phyloP scores from a whole-genome alignment of 495 filamentous ascomycete genomes.

The Penicillium nucicola region DNA sequence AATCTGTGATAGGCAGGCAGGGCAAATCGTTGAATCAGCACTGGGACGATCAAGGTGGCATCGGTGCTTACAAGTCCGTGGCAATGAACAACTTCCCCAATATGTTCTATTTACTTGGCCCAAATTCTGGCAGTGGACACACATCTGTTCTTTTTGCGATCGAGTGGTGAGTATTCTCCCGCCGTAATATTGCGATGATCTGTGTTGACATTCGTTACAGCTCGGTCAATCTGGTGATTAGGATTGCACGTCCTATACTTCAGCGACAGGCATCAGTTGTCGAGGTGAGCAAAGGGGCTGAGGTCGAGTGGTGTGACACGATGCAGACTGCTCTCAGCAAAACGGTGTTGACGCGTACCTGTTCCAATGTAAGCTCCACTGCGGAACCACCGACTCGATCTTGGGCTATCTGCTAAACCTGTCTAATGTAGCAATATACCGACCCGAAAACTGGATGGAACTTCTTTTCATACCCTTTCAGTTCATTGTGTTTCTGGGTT shows the following conservation, averaged over 20 bases:
- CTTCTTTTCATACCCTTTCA: slow-evolving; percentile 8
- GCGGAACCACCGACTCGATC: neutral
- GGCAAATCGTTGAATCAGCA: no score
- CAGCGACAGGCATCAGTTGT: neutral
- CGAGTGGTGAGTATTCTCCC: neutral
- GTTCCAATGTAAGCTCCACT: slow-evolving; percentile 1
- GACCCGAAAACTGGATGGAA: slow-evolving; percentile 7
- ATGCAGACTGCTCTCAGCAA: slow-evolving; percentile 4
- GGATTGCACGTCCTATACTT: neutral
- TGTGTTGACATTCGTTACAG: neutral
- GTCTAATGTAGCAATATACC: neutral
- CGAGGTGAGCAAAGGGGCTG: slow-evolving; percentile 3
- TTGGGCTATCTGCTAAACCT: neutral
- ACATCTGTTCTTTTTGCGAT: slow-evolving; percentile 10
- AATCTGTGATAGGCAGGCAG: no score
- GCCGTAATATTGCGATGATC: neutral
- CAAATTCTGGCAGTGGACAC: slow-evolving; percentile 7
- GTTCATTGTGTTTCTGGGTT: slow-evolving; percentile 1
- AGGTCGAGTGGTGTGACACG: slow-evolving; percentile 1
- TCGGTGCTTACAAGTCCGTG: neutral
- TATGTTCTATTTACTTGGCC: slow-evolving; percentile 7
- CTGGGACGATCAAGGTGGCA: no score
- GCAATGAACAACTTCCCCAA: slow-evolving; percentile 4
- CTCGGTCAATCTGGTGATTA: neutral
- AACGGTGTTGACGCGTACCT: slow-evolving; percentile 1